phyloP scores from a whole-genome alignment of 1,284 basidiomycete species.

The Kwoniella shivajii region DNA sequence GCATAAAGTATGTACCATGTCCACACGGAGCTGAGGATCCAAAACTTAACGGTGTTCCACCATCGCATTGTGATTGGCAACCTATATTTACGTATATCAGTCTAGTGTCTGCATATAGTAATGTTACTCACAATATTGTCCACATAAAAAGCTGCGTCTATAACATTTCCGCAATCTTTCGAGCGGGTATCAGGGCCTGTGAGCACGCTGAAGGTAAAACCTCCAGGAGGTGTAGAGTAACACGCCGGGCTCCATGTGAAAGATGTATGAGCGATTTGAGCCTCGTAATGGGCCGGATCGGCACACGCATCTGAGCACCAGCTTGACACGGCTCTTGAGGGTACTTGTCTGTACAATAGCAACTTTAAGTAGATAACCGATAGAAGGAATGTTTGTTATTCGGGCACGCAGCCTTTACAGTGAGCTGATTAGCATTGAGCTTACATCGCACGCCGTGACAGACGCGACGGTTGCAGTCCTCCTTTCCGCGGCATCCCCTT shows the following conservation, averaged over 20 bases:
- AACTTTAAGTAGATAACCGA: neutral
- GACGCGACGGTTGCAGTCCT: neutral
- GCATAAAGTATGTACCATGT: conserved; percentile 1
- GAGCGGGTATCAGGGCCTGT: conserved; percentile 3
- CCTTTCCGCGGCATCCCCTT: too few relatives aligned
- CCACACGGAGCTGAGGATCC: neutral
- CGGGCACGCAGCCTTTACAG: neutral
- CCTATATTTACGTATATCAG: too few relatives aligned
- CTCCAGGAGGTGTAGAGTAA: neutral
- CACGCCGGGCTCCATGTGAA: neutral
- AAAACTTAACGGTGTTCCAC: neutral
- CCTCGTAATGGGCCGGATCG: neutral
- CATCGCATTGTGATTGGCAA: conserved; percentile 1
- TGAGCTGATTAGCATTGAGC: neutral
- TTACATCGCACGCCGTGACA: conserved; percentile 1
- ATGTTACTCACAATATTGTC: neutral
- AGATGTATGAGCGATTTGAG: neutral
- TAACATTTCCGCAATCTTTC: neutral
- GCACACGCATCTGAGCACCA: neutral
- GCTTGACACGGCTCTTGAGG: neutral
- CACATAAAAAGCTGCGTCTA: neutral
- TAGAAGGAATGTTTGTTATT: conserved; percentile 4
- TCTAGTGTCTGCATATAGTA: too few relatives aligned
- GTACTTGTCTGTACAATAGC: conserved; percentile 4
- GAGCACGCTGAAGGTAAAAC: neutral